phyloP scores from a whole-genome alignment of 345 rosid species.

The Aquilaria malaccensis region DNA sequence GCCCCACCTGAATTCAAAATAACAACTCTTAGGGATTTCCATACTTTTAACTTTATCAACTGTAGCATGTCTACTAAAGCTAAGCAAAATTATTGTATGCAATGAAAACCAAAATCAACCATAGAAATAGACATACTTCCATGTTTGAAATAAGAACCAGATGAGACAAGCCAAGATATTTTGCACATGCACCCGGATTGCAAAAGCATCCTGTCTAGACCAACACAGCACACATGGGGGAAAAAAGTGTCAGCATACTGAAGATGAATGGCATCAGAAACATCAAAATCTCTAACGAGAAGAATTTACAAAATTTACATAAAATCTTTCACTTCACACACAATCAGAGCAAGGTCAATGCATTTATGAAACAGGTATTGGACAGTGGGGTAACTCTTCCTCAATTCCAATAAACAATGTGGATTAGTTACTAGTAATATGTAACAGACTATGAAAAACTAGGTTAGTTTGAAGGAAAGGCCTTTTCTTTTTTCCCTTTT shows the following conservation, averaged over 20 bases:
- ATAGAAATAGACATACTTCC: constrained; percentile 43
- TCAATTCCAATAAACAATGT: no score
- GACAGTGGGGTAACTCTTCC: no score
- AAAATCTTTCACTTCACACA: no score
- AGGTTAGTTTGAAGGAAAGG: no score
- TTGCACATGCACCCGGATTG: constrained; percentile 99
- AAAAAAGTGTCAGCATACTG: constrained; percentile 14
- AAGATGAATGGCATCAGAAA: background rate
- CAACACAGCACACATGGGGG: constrained; percentile 17
- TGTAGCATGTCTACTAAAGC: constrained; percentile 1
- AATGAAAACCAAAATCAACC: background rate
- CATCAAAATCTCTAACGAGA: no score
- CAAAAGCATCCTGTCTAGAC: constrained; percentile 99
- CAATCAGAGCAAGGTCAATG: no score
- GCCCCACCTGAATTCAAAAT: constrained; percentile 64
- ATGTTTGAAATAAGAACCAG: constrained; percentile 71
- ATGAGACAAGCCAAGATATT: constrained; percentile 85
- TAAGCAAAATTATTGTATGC: constrained; percentile 2
- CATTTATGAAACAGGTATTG: no score
- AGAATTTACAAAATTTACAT: no score
- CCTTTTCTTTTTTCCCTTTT: no score
- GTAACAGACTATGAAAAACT: no score
- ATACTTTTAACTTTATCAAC: background rate
- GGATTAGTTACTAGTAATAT: no score
- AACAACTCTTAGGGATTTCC: constrained; percentile 4